Percentiles rank a stretch among this genome's conserved stretches.
Conservation (phyloP, 108 stramenopile genomes). For the Cyclotella sp. region DNA sequence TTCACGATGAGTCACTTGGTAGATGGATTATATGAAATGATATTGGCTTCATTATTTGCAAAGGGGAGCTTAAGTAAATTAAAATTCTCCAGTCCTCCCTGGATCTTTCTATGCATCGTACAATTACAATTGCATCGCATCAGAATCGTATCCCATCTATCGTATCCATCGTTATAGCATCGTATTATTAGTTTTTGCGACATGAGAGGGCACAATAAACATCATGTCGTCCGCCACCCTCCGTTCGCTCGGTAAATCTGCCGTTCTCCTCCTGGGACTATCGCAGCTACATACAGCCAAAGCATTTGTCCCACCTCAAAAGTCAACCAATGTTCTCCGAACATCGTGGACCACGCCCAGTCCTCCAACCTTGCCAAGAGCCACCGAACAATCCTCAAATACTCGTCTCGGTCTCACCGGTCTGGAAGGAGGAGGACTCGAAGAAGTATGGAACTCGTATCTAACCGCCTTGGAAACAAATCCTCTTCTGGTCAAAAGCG, state of each 20-base stretch:
- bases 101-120: too few relatives aligned
- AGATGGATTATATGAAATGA: too few relatives aligned
- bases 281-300: not conserved
- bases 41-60: too few relatives aligned
- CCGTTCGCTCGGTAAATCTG: not conserved
- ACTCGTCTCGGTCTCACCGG: constrained; percentile 11
- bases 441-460: constrained; percentile 71
- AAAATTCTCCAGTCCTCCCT: too few relatives aligned
- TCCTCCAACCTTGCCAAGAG: not conserved
- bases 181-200: too few relatives aligned
- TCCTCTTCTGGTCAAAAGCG: constrained; percentile 77
- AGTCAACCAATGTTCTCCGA: not conserved
- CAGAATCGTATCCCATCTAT: too few relatives aligned
- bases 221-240: not conserved
- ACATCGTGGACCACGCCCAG: not conserved
- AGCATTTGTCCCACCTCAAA: constrained; percentile 5
- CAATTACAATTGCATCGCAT: too few relatives aligned
- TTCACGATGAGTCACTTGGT: too few relatives aligned
- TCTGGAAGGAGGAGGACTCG: constrained; percentile 1
- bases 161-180: too few relatives aligned
- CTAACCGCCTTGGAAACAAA: constrained; percentile 64
- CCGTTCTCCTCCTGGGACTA: not conserved
- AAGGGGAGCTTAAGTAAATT: too few relatives aligned
- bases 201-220: too few relatives aligned
- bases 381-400: not conserved